Evolutionary conservation across 306 rosid species (phyloP).

Genomic region (Rosa lucieae): DNA sequence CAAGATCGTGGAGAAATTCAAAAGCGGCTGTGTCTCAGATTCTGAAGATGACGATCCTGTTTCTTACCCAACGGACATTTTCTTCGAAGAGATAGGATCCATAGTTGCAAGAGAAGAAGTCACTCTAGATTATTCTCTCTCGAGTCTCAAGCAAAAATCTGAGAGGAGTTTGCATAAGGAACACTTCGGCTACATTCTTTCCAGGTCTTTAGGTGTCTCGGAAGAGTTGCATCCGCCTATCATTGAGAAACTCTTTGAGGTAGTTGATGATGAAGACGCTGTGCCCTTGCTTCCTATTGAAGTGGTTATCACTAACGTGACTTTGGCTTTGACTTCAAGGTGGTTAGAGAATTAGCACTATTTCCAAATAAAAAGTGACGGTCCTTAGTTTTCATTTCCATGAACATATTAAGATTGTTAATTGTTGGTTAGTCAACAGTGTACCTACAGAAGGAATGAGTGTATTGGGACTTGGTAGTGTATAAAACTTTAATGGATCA

Average conservation of each 20-base stretch:
- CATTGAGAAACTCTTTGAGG: conserved; percentile 1
- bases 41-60: background rate
- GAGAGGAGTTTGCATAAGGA: background rate
- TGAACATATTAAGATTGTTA: background rate
- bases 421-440: background rate
- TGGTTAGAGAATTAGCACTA: background rate
- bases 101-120: conserved; percentile 1
- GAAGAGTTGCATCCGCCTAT: background rate
- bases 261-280: background rate
- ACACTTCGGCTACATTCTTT: background rate
- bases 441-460: background rate
- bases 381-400: background rate
- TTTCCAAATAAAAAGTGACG: background rate
- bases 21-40: background rate
- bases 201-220: background rate
- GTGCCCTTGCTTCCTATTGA: background rate
- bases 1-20: background rate
- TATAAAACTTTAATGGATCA: background rate
- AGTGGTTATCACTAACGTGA: conserved; percentile 2
- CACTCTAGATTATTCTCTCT: background rate
- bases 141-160: conserved; percentile 1
- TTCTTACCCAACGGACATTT: background rate
- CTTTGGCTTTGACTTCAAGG: conserved; percentile 1
- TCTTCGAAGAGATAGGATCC: conserved; percentile 2
- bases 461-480: too few relatives aligned